phyloP scores from a whole-genome alignment of 2,329 filamentous ascomycete species.

The Ophiobolus disseminans region DNA sequence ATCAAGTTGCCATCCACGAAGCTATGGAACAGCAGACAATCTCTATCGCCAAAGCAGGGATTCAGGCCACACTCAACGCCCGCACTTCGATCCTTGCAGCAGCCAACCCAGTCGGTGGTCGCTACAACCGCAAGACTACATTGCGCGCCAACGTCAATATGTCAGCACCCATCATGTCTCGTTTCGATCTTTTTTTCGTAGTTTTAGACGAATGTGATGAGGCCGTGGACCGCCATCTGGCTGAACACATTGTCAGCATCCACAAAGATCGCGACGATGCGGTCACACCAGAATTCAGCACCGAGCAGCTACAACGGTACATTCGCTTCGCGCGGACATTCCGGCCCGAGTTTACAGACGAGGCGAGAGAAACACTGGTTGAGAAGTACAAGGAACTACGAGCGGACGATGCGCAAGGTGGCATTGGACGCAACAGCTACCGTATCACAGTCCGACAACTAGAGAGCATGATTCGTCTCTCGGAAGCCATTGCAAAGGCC shows the following conservation, averaged over 20 bases:
- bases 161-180: constrained; percentile 98
- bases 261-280: constrained; percentile 93
- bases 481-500: constrained; percentile 97
- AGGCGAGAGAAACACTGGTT: constrained; percentile 84
- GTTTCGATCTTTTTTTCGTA: constrained; percentile 98
- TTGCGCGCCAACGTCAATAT: constrained; percentile 97
- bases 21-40: constrained; percentile 99
- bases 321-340: constrained; percentile 96
- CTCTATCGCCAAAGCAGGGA: constrained; percentile 97
- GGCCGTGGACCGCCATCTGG: constrained; percentile 84
- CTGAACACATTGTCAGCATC: constrained; percentile 91
- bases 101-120: constrained; percentile 91
- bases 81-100: constrained; percentile 94
- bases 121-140: constrained; percentile 97
- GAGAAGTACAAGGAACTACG: constrained; percentile 95
- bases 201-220: constrained; percentile 97
- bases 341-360: constrained; percentile 87
- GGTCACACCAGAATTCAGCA: constrained; percentile 90
- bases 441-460: constrained; percentile 96
- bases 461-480: constrained; percentile 93
- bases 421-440: constrained; percentile 93
- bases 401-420: constrained; percentile 91
- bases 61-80: constrained; percentile 96
- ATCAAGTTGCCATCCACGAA: constrained; percentile 99
- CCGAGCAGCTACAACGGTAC: constrained; percentile 94